Evolutionary conservation across 768 basidiomycete genomes (phyloP), one percentile per base, ranked within the genome.

Genomic region (Nevesoporus exiguus): DNA sequence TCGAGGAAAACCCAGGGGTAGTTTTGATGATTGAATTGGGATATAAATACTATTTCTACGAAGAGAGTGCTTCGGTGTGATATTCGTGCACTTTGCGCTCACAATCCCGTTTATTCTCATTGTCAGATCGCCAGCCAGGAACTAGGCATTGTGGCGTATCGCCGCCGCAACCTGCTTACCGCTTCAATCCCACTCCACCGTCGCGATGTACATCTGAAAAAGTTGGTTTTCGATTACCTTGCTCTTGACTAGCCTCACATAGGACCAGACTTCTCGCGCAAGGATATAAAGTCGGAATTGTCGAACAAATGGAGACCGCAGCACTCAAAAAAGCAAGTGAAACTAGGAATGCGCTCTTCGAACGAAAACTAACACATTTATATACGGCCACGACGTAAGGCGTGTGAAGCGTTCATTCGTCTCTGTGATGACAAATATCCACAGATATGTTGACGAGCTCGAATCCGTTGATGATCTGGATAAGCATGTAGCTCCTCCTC

Each of bases 361-460:
- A 83, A 22, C 79, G 93, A 36, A 77, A 83, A 64, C 65, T 98
- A 10, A 86, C 86, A 0, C 80, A 88, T 59, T 70, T 96, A 34
- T 96, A 90, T 59, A 96, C 95, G 25, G 83, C 90, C 27, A 82
- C 90, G 29, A 96, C 93, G 91, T 93, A 67, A 60, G 90, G 27
- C 29, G 44, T 31, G 34, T 45, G 7, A 31, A 19, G 7, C 19
- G 13, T 30, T 30, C 33, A 33, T 41, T 29, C 22, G 40, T 41
- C 29, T 7, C 45, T 22, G 50, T 50, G 15, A 22, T 60, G 48
- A 64, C 60, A 50, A 49, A 51, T 11, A 46, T 21, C 49, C 9
- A 5, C 63, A 97, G 93, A 34, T 96, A 85, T 63, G 86, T 98
- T 2, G 95, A 98, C 56, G 81, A 79, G 30, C 61, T 91, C n/a